These are phyloP conservation scores for Podosphaera leucotricha DNA, from an alignment of 2,329 filamentous ascomycete genomes.

Conservation along the genomic window DNA sequence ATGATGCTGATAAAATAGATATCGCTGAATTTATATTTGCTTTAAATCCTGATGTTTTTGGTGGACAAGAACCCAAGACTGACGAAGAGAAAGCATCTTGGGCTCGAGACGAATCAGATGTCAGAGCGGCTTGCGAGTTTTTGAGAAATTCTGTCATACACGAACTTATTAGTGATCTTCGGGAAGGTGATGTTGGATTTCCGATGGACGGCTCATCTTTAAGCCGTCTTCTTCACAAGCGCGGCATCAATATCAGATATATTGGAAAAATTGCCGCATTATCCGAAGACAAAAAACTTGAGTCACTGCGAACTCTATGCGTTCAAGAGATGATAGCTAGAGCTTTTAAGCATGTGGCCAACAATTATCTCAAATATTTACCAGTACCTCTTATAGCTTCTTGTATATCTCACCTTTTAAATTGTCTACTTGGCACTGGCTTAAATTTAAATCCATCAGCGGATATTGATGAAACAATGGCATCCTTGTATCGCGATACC, in stretches of 20 bases:
- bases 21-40: slow-evolving; percentile 69
- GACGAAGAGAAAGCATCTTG: slow-evolving; percentile 72
- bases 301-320: slow-evolving; percentile 53
- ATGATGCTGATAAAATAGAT: slow-evolving; percentile 43
- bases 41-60: slow-evolving; percentile 89
- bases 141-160: slow-evolving; percentile 59
- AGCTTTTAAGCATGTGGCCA: slow-evolving; percentile 80
- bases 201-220: slow-evolving; percentile 96
- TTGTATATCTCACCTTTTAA: slow-evolving; percentile 68
- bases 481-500: slow-evolving; percentile 53
- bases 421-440: slow-evolving; percentile 64
- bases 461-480: slow-evolving; percentile 52
- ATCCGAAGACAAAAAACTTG: slow-evolving; percentile 45
- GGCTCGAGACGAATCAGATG: slow-evolving; percentile 66
- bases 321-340: slow-evolving; percentile 87
- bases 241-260: slow-evolving; percentile 91
- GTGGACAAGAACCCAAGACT: slow-evolving; percentile 71
- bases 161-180: slow-evolving; percentile 64
- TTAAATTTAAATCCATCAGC: slow-evolving; percentile 57
- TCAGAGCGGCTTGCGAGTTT: slow-evolving; percentile 61
- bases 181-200: slow-evolving; percentile 84
- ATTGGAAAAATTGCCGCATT: slow-evolving; percentile 62
- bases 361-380: slow-evolving; percentile 55
- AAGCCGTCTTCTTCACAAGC: slow-evolving; percentile 74
- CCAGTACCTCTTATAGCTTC: slow-evolving; percentile 59